A percentile compares a stretch with the other conserved stretches of the same genome.
These are phyloP conservation scores for Murraya koenigii DNA, from an alignment of 345 rosid species.

Conservation along the genomic window DNA sequence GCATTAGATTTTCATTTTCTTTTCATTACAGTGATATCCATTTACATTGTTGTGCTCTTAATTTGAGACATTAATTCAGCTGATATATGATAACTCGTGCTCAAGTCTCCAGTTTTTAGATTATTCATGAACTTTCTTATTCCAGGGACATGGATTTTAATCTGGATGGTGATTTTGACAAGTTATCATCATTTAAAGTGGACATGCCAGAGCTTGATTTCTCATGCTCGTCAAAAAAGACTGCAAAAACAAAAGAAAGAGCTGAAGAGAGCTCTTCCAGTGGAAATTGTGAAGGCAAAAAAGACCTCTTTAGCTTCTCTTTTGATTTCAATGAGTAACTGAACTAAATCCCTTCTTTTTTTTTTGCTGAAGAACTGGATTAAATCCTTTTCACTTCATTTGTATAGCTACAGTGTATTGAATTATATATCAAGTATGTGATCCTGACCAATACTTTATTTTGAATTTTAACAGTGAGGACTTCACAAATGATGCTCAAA, in stretches of 20 bases:
- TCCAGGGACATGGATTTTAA: constrained; percentile 80
- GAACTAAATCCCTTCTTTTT: background rate
- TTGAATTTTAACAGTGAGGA: constrained; percentile 33
- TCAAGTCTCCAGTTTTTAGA: background rate
- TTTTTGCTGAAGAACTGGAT: background rate
- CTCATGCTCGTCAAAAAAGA: constrained; percentile 47
- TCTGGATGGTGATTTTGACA: constrained; percentile 68
- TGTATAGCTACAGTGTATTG: background rate
- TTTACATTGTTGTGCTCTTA: background rate
- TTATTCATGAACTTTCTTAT: background rate
- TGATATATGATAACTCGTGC: background rate
- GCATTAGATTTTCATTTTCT: constrained; percentile 2
- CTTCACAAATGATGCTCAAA: constrained; percentile 19
- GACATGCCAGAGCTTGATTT: constrained; percentile 86
- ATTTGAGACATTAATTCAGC: background rate
- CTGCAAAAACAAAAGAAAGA: constrained; percentile 51
- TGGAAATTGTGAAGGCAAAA: constrained; percentile 37
- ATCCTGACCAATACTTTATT: constrained; percentile 9
- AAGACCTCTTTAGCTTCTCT: constrained; percentile 53
- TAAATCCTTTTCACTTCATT: background rate
- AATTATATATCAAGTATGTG: background rate
- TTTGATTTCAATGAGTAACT: constrained; percentile 76
- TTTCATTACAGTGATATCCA: constrained; percentile 8
- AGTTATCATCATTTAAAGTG: constrained; percentile 68
- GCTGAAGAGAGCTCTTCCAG: constrained; percentile 43